Conservation (phyloP, 2,329 filamentous ascomycete species). For the Aspergillus ibericus region DNA sequence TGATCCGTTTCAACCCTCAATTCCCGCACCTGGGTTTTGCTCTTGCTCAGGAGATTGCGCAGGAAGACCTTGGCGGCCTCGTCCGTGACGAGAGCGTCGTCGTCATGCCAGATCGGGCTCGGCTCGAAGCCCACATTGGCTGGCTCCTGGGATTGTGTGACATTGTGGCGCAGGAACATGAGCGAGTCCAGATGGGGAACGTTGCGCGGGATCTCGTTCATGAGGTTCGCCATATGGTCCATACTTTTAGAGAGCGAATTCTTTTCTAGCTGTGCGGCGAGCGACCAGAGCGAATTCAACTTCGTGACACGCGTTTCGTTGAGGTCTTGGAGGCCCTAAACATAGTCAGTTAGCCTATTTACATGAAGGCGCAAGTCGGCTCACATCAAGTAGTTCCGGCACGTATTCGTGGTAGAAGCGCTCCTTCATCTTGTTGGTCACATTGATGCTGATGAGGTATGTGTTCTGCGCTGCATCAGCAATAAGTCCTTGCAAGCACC, state of each 20-base stretch:
- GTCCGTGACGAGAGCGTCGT: constrained; percentile 80
- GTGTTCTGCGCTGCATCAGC: constrained; percentile 63
- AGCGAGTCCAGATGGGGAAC: constrained; percentile 87
- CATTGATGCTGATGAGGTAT: constrained; percentile 94
- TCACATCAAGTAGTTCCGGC: constrained; percentile 85
- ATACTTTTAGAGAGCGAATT: constrained; percentile 73
- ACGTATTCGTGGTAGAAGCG: constrained; percentile 97
- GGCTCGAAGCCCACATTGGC: constrained; percentile 84
- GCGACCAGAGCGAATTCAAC: constrained; percentile 81
- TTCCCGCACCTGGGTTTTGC: constrained; percentile 78
- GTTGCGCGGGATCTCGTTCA: constrained; percentile 82
- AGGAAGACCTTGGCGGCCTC: constrained; percentile 86
- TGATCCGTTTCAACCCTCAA: constrained; percentile 80
- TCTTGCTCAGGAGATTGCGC: constrained; percentile 87
- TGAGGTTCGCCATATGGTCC: constrained; percentile 69
- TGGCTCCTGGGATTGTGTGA: constrained; percentile 78
- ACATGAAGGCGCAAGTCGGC: constrained; percentile 18
- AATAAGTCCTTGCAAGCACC: constrained; percentile 5
- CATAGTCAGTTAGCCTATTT: constrained; percentile 6
- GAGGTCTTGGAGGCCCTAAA: constrained; percentile 75
- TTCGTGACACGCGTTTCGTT: constrained; percentile 84
- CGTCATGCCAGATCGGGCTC: constrained; percentile 95
- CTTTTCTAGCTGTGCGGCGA: constrained; percentile 77
- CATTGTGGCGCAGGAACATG: constrained; percentile 97
- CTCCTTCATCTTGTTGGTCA: constrained; percentile 97